A percentile compares a stretch with the other conserved stretches of the same genome.
These are phyloP conservation scores for Austroboletus niveus DNA, from an alignment of 1,284 basidiomycete species.

Conservation along the genomic window DNA sequence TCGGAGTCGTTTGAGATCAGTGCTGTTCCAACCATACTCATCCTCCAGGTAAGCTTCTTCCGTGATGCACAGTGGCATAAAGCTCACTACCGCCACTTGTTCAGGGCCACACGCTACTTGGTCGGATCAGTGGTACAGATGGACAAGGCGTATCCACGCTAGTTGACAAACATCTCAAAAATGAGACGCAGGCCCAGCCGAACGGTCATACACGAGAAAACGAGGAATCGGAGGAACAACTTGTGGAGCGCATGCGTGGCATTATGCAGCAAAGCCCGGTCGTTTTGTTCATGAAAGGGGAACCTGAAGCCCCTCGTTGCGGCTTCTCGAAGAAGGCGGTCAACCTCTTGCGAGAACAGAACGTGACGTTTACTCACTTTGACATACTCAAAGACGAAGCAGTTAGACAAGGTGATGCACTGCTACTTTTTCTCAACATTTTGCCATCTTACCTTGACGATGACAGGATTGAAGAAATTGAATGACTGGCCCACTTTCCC, in stretches of 20 bases:
- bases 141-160: slow-evolving; percentile 65
- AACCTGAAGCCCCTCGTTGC: slow-evolving; percentile 81
- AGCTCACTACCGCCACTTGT: background rate
- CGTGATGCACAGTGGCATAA: background rate
- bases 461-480: slow-evolving; percentile 50
- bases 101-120: slow-evolving; percentile 89
- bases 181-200: slow-evolving; percentile 32
- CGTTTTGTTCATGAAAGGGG: slow-evolving; percentile 98
- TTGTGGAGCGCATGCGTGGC: slow-evolving; percentile 57
- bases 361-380: slow-evolving; percentile 78
- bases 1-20: slow-evolving; percentile 93
- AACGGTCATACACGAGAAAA: slow-evolving; percentile 34
- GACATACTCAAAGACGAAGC: slow-evolving; percentile 85
- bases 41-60: slow-evolving; percentile 65
- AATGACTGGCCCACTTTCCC: slow-evolving; percentile 98
- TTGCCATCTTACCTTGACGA: slow-evolving; percentile 52
- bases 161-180: slow-evolving; percentile 54
- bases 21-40: slow-evolving; percentile 84
- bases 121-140: slow-evolving; percentile 82
- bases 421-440: background rate
- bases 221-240: slow-evolving; percentile 64
- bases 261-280: slow-evolving; percentile 75
- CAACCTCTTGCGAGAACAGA: slow-evolving; percentile 79
- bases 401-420: slow-evolving; percentile 51
- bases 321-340: slow-evolving; percentile 92